phyloP scores from a whole-genome alignment of 2,329 filamentous ascomycete genomes.

The Ophiostoma triangulosporum region DNA sequence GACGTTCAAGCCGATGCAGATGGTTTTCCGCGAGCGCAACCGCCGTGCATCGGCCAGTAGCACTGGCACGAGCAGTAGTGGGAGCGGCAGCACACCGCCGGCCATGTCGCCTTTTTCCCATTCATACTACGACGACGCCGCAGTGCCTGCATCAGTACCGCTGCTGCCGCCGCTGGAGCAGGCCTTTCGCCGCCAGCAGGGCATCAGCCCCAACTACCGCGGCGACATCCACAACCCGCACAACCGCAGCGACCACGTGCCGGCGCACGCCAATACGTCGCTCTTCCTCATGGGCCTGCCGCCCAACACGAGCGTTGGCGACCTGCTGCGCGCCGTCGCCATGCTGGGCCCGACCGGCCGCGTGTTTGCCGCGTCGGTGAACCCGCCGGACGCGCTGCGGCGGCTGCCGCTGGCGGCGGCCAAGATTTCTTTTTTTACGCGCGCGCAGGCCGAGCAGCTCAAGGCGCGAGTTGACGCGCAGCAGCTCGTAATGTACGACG shows the following conservation, averaged over 20 bases:
- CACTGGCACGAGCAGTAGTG: slow-evolving; percentile 5
- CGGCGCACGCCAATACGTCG: slow-evolving; percentile 10
- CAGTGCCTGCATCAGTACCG: background rate
- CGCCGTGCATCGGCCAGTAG: slow-evolving; percentile 6
- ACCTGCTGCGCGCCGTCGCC: slow-evolving; percentile 9
- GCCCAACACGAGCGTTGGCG: slow-evolving; percentile 5
- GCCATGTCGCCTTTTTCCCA: background rate
- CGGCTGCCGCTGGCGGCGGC: slow-evolving; percentile 10
- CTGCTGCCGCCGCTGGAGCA: background rate
- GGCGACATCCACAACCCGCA: slow-evolving; percentile 13
- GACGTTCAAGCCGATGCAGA: slow-evolving; percentile 12
- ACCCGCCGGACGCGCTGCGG: slow-evolving; percentile 10
- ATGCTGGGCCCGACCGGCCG: slow-evolving; percentile 11
- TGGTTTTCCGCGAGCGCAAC: slow-evolving; percentile 10
- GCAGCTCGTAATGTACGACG: slow-evolving; percentile 4
- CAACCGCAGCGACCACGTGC: slow-evolving; percentile 13
- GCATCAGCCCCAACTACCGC: slow-evolving; percentile 13
- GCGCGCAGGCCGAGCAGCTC: slow-evolving; percentile 9
- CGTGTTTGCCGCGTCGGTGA: slow-evolving; percentile 10
- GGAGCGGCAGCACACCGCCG: background rate
- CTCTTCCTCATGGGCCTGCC: slow-evolving; percentile 13
- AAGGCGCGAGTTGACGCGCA: slow-evolving; percentile 4
- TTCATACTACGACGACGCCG: background rate
- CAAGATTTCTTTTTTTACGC: slow-evolving; percentile 12
- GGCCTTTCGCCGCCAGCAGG: slow-evolving; percentile 8